These are phyloP conservation scores for Xylariaceae sp. DNA, from an alignment of 2,329 filamentous ascomycete genomes.

Conservation along the genomic window DNA sequence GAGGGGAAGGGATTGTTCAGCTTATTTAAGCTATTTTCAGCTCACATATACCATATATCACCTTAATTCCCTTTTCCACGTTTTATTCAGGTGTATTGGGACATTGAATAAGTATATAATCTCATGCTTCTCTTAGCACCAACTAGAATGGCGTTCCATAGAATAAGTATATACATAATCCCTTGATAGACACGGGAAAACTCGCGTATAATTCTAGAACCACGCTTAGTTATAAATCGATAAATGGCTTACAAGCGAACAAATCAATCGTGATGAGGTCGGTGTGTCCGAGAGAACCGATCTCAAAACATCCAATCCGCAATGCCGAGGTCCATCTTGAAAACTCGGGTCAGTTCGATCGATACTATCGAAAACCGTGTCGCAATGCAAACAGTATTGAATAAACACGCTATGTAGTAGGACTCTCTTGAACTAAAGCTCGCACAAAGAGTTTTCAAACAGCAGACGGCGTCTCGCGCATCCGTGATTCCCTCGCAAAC, in stretches of 20 bases:
- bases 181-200: too few species aligned
- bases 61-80: too few species aligned
- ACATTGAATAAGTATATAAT: too few species aligned
- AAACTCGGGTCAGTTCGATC: background rate
- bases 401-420: background rate
- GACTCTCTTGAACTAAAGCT: background rate
- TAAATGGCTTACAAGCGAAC: background rate
- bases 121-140: too few species aligned
- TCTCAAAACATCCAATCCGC: background rate
- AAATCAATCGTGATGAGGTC: background rate
- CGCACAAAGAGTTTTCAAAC: background rate
- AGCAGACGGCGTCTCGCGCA: background rate
- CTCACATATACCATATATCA: too few species aligned
- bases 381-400: background rate
- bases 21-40: too few species aligned
- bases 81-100: too few species aligned
- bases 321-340: background rate
- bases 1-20: too few species aligned
- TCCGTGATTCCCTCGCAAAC: slow-evolving; percentile 15
- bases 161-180: too few species aligned
- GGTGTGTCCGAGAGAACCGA: background rate
- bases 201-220: background rate
- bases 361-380: background rate
- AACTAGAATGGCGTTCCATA: too few species aligned
- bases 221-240: background rate